Evolutionary conservation across 805 yeast genomes (phyloP).

Genomic region (Komagataella phaffii): DNA sequence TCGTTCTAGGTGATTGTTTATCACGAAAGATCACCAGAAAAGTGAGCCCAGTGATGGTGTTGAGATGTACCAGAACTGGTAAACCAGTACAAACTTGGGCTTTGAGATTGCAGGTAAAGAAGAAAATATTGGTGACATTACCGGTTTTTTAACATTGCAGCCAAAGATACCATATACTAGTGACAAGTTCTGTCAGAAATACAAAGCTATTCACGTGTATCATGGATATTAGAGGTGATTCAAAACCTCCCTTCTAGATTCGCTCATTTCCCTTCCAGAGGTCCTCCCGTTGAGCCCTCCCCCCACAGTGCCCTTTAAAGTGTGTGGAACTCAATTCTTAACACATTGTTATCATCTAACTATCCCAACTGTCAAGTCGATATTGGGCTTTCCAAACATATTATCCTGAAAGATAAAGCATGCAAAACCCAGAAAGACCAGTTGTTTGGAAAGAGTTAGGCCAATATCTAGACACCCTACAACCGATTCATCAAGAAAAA

Average conservation of each 20-base stretch:
- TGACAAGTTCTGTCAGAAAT: no score
- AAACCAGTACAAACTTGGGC: no score
- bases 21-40: neutral
- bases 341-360: neutral
- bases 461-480: slow-evolving; percentile 16
- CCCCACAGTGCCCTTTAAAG: neutral
- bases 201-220: neutral
- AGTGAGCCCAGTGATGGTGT: neutral
- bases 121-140: no score
- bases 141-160: no score
- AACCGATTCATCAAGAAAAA: slow-evolving; percentile 6
- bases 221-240: no score
- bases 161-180: no score
- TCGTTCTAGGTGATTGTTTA: neutral
- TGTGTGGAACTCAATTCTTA: neutral
- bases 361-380: neutral
- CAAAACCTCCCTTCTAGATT: neutral
- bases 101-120: no score
- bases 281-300: neutral
- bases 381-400: neutral
- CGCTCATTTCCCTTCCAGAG: neutral
- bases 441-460: slow-evolving; percentile 21
- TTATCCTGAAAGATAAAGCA: neutral
- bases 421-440: neutral
- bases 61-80: neutral